Evolutionary conservation across 441 rosid genomes (phyloP).

Genomic region (Pelargonium myrrhifolium): DNA sequence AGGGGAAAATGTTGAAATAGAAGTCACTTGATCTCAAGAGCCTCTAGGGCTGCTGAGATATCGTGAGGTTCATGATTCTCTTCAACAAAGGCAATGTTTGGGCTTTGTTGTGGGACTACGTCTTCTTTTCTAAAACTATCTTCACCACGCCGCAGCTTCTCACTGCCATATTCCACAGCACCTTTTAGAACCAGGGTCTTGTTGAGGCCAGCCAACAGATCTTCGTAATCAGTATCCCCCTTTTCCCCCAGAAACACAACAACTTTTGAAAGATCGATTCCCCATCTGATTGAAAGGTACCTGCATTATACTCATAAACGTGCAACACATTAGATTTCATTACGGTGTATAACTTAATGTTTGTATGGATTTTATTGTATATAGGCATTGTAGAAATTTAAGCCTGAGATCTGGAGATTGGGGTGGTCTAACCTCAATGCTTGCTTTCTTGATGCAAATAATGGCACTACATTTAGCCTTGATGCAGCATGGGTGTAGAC

Average conservation of each 20-base stretch:
- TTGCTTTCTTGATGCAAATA: constrained; percentile 79
- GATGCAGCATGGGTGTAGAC: constrained; percentile 56
- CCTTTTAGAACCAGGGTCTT: constrained; percentile 55
- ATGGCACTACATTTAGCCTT: constrained; percentile 67
- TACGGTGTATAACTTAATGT: not conserved
- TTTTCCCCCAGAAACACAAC: constrained; percentile 64
- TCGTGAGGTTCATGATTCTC: constrained; percentile 38
- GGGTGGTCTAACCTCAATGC: constrained; percentile 56
- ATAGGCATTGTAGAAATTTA: not conserved
- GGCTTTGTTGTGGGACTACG: constrained; percentile 40
- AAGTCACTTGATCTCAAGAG: constrained; percentile 41
- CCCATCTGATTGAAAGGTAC: constrained; percentile 86
- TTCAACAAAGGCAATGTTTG: constrained; percentile 36
- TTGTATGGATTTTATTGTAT: not conserved
- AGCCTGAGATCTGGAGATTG: not conserved
- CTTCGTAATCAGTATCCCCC: constrained; percentile 87
- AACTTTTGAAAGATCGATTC: constrained; percentile 53
- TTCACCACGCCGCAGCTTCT: constrained; percentile 46
- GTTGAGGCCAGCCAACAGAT: constrained; percentile 64
- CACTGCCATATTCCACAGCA: constrained; percentile 46
- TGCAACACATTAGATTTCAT: constrained; percentile 13
- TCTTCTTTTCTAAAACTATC: constrained; percentile 61
- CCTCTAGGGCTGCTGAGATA: constrained; percentile 42
- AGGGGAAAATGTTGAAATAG: constrained; percentile 1
- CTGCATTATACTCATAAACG: constrained; percentile 31